Conservation (phyloP, 1,284 basidiomycete genomes). For the Ustilago sp. region DNA sequence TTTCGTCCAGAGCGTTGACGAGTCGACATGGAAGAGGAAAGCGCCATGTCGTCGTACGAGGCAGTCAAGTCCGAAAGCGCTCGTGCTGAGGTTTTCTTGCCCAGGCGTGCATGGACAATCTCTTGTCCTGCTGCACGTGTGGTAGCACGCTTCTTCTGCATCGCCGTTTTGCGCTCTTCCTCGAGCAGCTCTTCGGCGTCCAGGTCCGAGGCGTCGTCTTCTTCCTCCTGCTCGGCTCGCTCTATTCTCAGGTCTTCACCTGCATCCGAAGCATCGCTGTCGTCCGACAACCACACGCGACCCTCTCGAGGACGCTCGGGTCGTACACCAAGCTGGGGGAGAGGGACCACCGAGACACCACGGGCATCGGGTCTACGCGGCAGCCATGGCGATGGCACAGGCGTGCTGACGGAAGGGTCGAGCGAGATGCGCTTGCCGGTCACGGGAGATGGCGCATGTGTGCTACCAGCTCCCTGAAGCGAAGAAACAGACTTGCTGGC, state of each 20-base stretch:
- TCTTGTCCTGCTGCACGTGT: slow-evolving; percentile 66
- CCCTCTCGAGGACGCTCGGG: slow-evolving; percentile 64
- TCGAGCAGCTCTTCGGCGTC: slow-evolving; percentile 62
- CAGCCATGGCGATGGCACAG: slow-evolving; percentile 56
- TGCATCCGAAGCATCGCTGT: slow-evolving; percentile 41
- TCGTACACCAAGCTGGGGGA: slow-evolving; percentile 64
- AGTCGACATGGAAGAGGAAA: slow-evolving; percentile 13
- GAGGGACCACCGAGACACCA: slow-evolving; percentile 62
- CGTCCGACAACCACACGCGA: slow-evolving; percentile 60
- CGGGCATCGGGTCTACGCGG: slow-evolving; percentile 65
- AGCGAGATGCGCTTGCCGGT: slow-evolving; percentile 35
- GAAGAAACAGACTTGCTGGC: slow-evolving; percentile 44
- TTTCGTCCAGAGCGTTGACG: slow-evolving; percentile 11
- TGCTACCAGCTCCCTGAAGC: slow-evolving; percentile 22
- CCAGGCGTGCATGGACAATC: slow-evolving; percentile 55
- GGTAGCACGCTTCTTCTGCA: slow-evolving; percentile 66
- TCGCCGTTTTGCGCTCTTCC: slow-evolving; percentile 57
- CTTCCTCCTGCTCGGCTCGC: slow-evolving; percentile 56
- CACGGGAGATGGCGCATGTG: slow-evolving; percentile 25
- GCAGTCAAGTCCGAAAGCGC: slow-evolving; percentile 40
- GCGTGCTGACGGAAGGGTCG: slow-evolving; percentile 60
- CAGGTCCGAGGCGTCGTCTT: slow-evolving; percentile 33
- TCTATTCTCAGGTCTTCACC: slow-evolving; percentile 27
- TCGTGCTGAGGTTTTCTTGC: slow-evolving; percentile 35
- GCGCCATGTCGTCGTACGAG: slow-evolving; percentile 44